Evolutionary conservation across 2,329 filamentous ascomycete species (phyloP).

Genomic region (Cladosporium sp.): DNA sequence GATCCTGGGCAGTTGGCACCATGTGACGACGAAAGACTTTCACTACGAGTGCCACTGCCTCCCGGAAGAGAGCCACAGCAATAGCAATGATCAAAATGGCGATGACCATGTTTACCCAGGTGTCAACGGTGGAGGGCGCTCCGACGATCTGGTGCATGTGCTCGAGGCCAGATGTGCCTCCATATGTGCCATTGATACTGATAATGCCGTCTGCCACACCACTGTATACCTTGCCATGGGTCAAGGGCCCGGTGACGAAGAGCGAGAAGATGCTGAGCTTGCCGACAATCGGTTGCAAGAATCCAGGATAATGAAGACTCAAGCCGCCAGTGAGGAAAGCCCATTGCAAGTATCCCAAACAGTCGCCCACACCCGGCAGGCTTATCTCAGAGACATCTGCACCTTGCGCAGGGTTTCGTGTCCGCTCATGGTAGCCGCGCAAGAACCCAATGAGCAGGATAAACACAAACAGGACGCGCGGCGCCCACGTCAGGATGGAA

Average conservation of each 20-base stretch:
- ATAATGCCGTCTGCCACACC: not conserved
- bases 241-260: not conserved
- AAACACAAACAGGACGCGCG: not conserved
- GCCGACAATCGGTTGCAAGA: conserved; percentile 5
- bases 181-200: conserved; percentile 7
- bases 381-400: not conserved
- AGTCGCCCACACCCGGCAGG: conserved; percentile 2
- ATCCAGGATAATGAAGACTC: conserved; percentile 6
- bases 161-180: conserved; percentile 1
- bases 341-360: conserved; percentile 3
- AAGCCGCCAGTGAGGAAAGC: not conserved
- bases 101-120: conserved; percentile 3
- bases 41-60: not conserved
- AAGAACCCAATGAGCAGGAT: not conserved
- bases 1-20: not conserved
- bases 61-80: not conserved
- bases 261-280: conserved; percentile 3
- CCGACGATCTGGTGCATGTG: conserved; percentile 12
- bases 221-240: not conserved
- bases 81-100: not conserved
- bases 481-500: not conserved
- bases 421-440: not conserved
- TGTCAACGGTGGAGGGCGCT: not conserved
- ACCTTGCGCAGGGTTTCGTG: not conserved
- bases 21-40: not conserved